Conservation (phyloP, 2,329 filamentous ascomycete genomes). For the Trichoderma sp. region DNA sequence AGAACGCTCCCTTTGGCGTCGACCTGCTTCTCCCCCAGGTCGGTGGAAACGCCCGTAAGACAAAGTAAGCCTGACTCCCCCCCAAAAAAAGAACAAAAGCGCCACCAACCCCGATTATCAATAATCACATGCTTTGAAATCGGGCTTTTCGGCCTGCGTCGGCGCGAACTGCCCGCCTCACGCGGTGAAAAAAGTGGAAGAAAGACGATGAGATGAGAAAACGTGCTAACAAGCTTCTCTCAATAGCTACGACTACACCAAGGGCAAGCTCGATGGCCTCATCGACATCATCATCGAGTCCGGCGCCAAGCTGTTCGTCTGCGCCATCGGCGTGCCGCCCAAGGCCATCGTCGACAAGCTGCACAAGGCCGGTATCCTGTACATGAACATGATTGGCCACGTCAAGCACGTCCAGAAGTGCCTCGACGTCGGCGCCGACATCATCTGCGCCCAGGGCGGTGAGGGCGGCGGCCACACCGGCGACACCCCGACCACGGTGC, state of each 20-base stretch:
- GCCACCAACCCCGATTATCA: background rate
- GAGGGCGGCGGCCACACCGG: constrained; percentile 97
- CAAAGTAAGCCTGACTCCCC: constrained; percentile 61
- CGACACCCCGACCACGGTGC: constrained; percentile 85
- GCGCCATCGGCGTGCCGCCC: constrained; percentile 91
- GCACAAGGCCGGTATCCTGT: constrained; percentile 83
- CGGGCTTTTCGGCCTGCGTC: background rate
- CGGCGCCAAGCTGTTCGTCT: constrained; percentile 91
- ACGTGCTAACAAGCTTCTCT: background rate
- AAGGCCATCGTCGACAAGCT: constrained; percentile 86
- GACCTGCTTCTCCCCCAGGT: constrained; percentile 94
- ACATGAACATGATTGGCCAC: constrained; percentile 99
- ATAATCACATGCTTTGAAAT: constrained; percentile 34
- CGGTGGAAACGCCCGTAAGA: constrained; percentile 91
- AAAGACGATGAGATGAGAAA: too few relatives aligned
- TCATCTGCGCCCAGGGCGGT: constrained; percentile 98
- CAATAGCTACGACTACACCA: constrained; percentile 95
- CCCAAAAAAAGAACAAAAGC: background rate
- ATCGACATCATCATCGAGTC: constrained; percentile 91
- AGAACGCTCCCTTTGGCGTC: constrained; percentile 94
- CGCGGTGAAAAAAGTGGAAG: background rate
- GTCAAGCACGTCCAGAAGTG: constrained; percentile 99
- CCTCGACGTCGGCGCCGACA: constrained; percentile 86
- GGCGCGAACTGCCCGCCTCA: background rate
- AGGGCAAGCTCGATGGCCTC: constrained; percentile 93